Evolutionary conservation across 2,329 filamentous ascomycete species (phyloP).

Genomic region (Aspergillus sp.): DNA sequence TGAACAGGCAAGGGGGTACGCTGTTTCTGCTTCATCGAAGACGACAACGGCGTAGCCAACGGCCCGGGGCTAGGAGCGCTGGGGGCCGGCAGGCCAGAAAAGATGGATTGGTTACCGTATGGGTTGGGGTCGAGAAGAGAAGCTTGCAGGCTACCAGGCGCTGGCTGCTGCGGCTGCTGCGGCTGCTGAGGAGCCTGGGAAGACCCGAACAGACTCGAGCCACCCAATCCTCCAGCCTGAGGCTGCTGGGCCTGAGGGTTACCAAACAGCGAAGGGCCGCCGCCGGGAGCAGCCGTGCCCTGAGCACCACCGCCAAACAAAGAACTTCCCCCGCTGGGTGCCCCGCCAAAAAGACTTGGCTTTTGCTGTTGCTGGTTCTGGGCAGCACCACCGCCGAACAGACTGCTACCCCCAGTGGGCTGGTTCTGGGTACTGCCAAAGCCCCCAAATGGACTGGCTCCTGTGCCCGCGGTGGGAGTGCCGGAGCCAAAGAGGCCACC

Average conservation of each 20-base stretch:
- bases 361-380: constrained; percentile 48
- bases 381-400: constrained; percentile 36
- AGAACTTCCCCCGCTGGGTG: constrained; percentile 34
- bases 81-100: constrained; percentile 61
- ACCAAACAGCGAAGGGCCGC: constrained; percentile 52
- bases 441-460: constrained; percentile 23
- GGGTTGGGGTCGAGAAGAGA: constrained; percentile 78
- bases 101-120: constrained; percentile 81
- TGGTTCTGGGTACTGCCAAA: constrained; percentile 40
- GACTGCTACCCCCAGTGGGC: constrained; percentile 26
- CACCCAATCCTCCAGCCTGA: constrained; percentile 23
- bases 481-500: constrained; percentile 41
- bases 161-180: constrained; percentile 38
- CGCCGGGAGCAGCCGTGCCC: constrained; percentile 16
- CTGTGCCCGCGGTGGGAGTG: constrained; percentile 17
- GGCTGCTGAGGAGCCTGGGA: constrained; percentile 40
- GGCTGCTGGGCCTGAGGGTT: constrained; percentile 32
- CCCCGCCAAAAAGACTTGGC: constrained; percentile 47
- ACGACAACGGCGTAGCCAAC: constrained; percentile 78
- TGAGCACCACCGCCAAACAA: constrained; percentile 38
- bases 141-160: constrained; percentile 53
- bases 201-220: constrained; percentile 45
- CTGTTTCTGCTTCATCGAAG: constrained; percentile 66
- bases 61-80: constrained; percentile 68
- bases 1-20: constrained; percentile 75